Conservation (phyloP, 495 filamentous ascomycete genomes). For the Thermochaetoides thermophila region DNA sequence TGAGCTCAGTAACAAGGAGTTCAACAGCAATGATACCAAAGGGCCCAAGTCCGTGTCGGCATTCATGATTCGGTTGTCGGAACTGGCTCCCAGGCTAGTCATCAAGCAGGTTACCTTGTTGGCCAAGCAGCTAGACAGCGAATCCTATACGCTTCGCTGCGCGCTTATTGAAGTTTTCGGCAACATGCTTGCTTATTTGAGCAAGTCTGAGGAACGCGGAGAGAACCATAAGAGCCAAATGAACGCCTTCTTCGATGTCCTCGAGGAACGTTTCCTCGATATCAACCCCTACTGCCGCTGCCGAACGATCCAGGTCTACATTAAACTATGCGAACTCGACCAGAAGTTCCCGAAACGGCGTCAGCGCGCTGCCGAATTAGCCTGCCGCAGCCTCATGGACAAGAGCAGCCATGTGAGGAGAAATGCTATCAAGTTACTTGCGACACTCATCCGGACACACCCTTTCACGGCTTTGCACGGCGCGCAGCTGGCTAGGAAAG, state of each 20-base stretch:
- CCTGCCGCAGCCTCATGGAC: conserved; percentile 79
- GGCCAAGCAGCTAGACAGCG: conserved; percentile 86
- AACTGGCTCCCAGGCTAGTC: conserved; percentile 77
- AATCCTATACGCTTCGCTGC: conserved; percentile 90
- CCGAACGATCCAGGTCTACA: conserved; percentile 82
- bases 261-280: conserved; percentile 92
- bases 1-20: conserved; percentile 93
- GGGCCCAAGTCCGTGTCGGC: conserved; percentile 97
- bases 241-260: conserved; percentile 88
- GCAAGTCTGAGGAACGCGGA: conserved; percentile 74
- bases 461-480: conserved; percentile 89
- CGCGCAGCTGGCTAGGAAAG: conserved; percentile 64
- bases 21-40: conserved; percentile 86
- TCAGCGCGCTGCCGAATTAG: conserved; percentile 72
- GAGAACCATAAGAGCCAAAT: conserved; percentile 89
- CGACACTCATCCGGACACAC: conserved; percentile 76
- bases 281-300: conserved; percentile 94
- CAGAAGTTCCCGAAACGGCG: conserved; percentile 89
- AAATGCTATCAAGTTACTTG: conserved; percentile 87
- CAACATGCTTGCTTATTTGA: conserved; percentile 85
- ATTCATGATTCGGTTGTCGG: conserved; percentile 92
- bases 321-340: conserved; percentile 80
- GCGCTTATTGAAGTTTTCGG: conserved; percentile 96
- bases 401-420: conserved; percentile 95
- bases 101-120: conserved; percentile 95